Conservation (phyloP, 805 yeast species). For the Pichia occidentalis region DNA sequence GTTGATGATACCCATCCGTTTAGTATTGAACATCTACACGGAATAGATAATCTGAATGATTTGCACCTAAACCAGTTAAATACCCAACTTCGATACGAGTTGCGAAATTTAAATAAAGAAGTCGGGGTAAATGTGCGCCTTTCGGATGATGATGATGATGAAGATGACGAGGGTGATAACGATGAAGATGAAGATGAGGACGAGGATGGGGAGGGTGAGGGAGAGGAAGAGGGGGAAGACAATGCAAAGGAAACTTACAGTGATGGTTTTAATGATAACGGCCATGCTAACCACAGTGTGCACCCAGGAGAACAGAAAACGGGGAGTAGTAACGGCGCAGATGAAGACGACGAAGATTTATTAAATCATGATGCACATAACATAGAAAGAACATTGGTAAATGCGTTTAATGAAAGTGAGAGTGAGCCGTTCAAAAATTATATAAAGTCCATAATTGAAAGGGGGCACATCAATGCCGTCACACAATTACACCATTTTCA, state of each 20-base stretch:
- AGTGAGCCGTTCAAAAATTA: constrained; percentile 16
- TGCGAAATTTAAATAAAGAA: constrained; percentile 8
- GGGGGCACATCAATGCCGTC: constrained; percentile 3
- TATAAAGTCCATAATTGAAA: constrained; percentile 14
- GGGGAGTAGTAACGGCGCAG: neutral
- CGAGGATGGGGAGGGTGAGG: neutral
- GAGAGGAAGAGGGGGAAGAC: neutral
- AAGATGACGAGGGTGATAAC: constrained; percentile 1
- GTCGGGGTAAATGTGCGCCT: constrained; percentile 6
- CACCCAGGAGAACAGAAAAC: neutral
- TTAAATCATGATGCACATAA: neutral
- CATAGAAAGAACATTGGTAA: constrained; percentile 1
- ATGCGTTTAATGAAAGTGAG: constrained; percentile 10
- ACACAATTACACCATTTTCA: neutral
- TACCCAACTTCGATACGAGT: constrained; percentile 10
- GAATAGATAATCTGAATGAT: constrained; percentile 11
- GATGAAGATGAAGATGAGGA: constrained; percentile 2
- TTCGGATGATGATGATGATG: constrained; percentile 4
- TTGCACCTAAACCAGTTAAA: constrained; percentile 10
- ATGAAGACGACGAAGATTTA: constrained; percentile 1
- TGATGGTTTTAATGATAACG: neutral
- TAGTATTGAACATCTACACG: constrained; percentile 7
- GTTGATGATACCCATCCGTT: constrained; percentile 8
- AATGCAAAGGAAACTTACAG: neutral
- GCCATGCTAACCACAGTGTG: neutral